Conservation (phyloP, 1,284 basidiomycete genomes). For the Heterobasidion irregulare region DNA sequence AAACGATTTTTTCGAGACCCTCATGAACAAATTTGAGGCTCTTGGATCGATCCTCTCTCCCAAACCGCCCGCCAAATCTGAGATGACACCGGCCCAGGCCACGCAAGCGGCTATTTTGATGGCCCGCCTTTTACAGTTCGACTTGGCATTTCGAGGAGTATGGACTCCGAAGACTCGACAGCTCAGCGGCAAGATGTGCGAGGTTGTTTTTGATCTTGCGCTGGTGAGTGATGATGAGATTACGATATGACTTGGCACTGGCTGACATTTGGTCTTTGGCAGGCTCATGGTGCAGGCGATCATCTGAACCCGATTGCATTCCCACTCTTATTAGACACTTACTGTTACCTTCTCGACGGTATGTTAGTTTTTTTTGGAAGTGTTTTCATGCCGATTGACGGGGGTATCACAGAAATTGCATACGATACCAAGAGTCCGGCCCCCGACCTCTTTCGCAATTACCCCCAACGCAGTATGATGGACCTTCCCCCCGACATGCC, state of each 20-base stretch:
- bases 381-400: neutral
- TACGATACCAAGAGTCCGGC: constrained; percentile 40
- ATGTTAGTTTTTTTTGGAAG: constrained; percentile 12
- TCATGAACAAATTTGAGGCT: constrained; percentile 36
- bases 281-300: constrained; percentile 45
- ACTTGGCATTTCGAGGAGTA: constrained; percentile 50
- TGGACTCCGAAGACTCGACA: constrained; percentile 51
- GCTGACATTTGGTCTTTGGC: neutral
- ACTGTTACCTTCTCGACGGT: constrained; percentile 71
- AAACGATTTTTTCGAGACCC: constrained; percentile 41
- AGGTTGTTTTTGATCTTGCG: constrained; percentile 41
- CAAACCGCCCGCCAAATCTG: constrained; percentile 9
- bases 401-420: constrained; percentile 44
- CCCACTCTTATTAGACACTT: constrained; percentile 62
- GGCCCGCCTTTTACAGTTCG: constrained; percentile 62
- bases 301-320: constrained; percentile 48
- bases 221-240: constrained; percentile 35
- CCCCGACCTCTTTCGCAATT: constrained; percentile 53
- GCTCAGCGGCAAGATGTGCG: constrained; percentile 33
- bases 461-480: constrained; percentile 42
- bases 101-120: constrained; percentile 38
- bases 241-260: neutral
- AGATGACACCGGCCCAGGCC: constrained; percentile 8
- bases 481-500: constrained; percentile 52
- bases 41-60: constrained; percentile 29